Evolutionary conservation across 495 filamentous ascomycete genomes (phyloP), one percentile per base, ranked within the genome.

Genomic region (Darksidea phi): DNA sequence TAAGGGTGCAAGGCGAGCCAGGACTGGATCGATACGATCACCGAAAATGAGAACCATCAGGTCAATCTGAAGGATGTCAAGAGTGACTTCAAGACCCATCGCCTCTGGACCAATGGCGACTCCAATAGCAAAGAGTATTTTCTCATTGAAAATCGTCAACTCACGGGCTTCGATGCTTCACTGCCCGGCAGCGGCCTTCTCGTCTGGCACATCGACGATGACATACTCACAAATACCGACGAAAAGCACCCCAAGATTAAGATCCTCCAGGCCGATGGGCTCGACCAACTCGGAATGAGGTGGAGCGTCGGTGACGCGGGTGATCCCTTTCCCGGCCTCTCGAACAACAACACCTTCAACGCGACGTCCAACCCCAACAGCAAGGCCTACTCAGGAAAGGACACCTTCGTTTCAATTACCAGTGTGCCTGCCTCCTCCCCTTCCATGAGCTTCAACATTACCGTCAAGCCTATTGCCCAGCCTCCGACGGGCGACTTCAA

Each of bases 121-220:
- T 13, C 59, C 13, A 18, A 41, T 18, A 63, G 59, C 52, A 23
- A 15, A 2, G 59, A 63, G 53, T 63, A 63, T 53, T 63, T 25
- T 24, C 59, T 63, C 32, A 42, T 63, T 12, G 59, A 63, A 25
- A 63, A 63, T 43, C 23, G 59, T 1, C 59, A 63, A 26, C 43
- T 63, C 8, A 63, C 59, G 7, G 59, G 59, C n/a, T 63, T 25
- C 24, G 59, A 63, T 24, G 52, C 24, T 36, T 63, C 59, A 20
- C 53, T 63, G 1, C 59, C 59, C 20, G 59, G 59, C 7, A 13
- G 2, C 18, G 59, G 59, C 4, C 59, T 63, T 12, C 53, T 63
- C 18, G 43, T 63, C 32, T 63, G 59, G 59, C 59, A 63, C 45
- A 57, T 63, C 18, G 59, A 63, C 43, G 59, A 63, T 25, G 34